Percentiles rank a stretch among this genome's conserved stretches.
These are phyloP conservation scores for Paspalum vaginatum DNA, from an alignment of 176 grass and related monocot species.

Conservation along the genomic window DNA sequence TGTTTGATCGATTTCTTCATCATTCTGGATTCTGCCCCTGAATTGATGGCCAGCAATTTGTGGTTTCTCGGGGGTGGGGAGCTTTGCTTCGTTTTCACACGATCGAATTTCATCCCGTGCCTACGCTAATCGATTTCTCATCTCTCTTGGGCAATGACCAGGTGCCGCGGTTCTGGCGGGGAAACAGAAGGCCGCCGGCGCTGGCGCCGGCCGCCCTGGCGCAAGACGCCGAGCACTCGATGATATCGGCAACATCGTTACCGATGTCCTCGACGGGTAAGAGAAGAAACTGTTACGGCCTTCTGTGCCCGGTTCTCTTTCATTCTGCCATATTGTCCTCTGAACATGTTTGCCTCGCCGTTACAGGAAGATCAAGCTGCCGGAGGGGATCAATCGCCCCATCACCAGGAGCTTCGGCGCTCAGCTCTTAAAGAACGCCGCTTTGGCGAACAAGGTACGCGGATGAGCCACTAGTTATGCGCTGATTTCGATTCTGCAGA, in stretches of 20 bases:
- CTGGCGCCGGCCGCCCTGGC: conserved; percentile 21
- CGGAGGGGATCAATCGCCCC: conserved; percentile 52
- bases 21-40: neutral
- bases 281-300: neutral
- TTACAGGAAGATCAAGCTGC: conserved; percentile 47
- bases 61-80: neutral
- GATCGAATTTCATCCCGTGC: neutral
- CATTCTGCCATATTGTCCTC: neutral
- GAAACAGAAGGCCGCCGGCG: conserved; percentile 57
- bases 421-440: conserved; percentile 57
- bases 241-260: conserved; percentile 71
- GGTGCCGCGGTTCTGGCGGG: conserved; percentile 37
- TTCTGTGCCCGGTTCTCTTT: neutral
- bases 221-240: conserved; percentile 41
- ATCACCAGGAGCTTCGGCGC: conserved; percentile 66
- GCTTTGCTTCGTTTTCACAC: neutral
- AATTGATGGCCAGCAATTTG: neutral
- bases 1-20: neutral
- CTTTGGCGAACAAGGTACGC: conserved; percentile 49
- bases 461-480: neutral
- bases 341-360: neutral
- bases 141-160: conserved; percentile 13
- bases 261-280: conserved; percentile 42
- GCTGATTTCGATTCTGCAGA: neutral
- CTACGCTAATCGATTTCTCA: neutral